Evolutionary conservation across 352 stramenopile genomes (phyloP), one percentile per base, ranked within the genome.

Genomic region (Phytophthora capsici): DNA sequence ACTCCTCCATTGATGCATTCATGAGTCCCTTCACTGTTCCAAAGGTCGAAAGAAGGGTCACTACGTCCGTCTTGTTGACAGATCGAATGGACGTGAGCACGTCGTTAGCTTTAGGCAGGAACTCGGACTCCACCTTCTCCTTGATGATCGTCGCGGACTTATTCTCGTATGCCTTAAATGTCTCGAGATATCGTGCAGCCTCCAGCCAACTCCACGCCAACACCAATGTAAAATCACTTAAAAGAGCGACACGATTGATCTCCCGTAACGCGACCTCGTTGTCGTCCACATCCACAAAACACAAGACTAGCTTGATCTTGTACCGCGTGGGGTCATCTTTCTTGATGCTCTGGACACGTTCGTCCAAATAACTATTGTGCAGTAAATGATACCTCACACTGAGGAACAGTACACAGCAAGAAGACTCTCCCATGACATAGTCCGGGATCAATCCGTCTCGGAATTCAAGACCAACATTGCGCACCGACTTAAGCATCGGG

Each of bases 61-160:
- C 69, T 6, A 98, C 87, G 80, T 99, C 97, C 30, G 96, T 98
- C 70, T 98, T 98, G 80, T 99, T 99, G 13, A 99, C 83, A 22
- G 89, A 96, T 16, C 88, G 82, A 10, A 98, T 81, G 36, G 78
- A 88, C 36, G 83, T 95, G 45, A 99, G 80, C 44, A 96, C 90
- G 66, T 98, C 89, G 56, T 95, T 89, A 6, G 96, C 88, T 68
- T 97, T 94, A 1, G 88, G 76, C 16, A 98, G 71, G 59, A 98
- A 97, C 54, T 96, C 92, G 14, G 79, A 79, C 55, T 98, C 84
- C 13, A 98, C 84, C 64, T 95, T 91, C 67, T 98, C 95, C 77
- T 98, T 96, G 60, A 99, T 99, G 22, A 93, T 84, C 25, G 84
- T 89, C 26, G 94, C 89, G 75, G 97, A 93, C 69, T 98, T 98